Base-by-base conservation (phyloP, 495 filamentous ascomycete genomes). In the Podospora pseudocomata region DNA sequence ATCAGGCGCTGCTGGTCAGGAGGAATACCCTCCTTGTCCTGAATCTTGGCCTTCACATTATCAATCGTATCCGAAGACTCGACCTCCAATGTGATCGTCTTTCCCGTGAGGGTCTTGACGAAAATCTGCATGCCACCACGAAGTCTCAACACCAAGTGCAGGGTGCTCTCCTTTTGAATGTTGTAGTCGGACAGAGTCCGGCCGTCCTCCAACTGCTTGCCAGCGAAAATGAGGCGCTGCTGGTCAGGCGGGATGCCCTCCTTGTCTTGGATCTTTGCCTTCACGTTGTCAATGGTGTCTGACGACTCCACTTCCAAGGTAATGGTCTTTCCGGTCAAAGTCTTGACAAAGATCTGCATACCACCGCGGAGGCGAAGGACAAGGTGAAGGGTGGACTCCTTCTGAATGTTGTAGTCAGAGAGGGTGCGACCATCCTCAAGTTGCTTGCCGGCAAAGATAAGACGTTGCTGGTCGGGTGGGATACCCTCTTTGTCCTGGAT, bases 201-300 rank as follows among this genome's bases (percentile, higher is more conserved):
- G 27, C 90, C 90, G 74, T 92, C 90, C 74, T 92, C 87, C 9
- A 89, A 71, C 74, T 89, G 86, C 82, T 87, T 99, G 77, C 95
- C 95, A 73, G 95, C 95, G 80, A 98, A 99, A 86, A 99, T 99
- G 72, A 99, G 86, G 73, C 95, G 96, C 84, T 99, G 96, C 80
- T 99, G 95, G 82, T 99, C 95, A 20, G 95, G 95, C 65, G 96
- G 96, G 71, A 99, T 99, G 72, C 95, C 96, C 84, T 98, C 95
- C 90, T 99, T 99, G 83, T 98, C 93, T 78, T 97, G 93, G 66
- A 97, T 97, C 86, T 97, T 97, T 3, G 83, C 85, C 84, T 97
- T 96, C 5, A 97, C 93, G 69, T 96, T 97, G 78, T 97, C 93
- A 70, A 97, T 96, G 9, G 93, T 96, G 72, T 97, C 93, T 2